Base-by-base conservation (phyloP, 2,329 filamentous ascomycete species). In the Clarireedia paspali region DNA sequence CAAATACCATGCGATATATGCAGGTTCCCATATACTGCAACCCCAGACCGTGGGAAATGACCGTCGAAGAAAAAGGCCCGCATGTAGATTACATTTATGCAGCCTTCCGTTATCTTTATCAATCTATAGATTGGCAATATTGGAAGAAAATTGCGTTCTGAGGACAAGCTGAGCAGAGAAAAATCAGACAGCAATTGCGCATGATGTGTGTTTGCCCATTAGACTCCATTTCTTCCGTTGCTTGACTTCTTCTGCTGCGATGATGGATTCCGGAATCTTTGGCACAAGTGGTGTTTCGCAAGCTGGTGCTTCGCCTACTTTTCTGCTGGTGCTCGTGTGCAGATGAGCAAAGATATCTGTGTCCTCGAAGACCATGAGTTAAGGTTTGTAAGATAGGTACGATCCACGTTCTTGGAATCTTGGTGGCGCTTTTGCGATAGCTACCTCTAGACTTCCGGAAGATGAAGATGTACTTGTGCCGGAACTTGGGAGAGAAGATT, bases 221-320 rank as follows among this genome's bases (percentile, higher is more conserved):
- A 66, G 23, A 42, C 62, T 66, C 64, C 64, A 66, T 56, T 60
- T 56, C 50, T 64, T 66, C 54, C 63, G 65, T 27, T 50, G 59
- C 51, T 63, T 63, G 10, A 27, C 46, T 5, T 62, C 57, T 27
- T 50, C 53, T 55, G 34, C 46, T 6, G 50, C 53, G 2, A 55
- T 40, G 6, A 30, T 36, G 15, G 27, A 4, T n/a, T 15, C 52
- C 4, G 44, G 30, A 9, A 26, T 38, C 1, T 30, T 39, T 14
- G 56, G 44, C 10, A 46, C 44, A 7, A 27, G 20, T 26, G 44
- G 60, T 36, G 26, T 56, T 52, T 64, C 64, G 34, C 48, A 57
- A 12, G 66, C 36, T 10, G 68, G 67, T 39, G 67, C 68, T 56
- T 70, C 68, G 47, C 68, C 68, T 4, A 70, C 36, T 50, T 69